Evolutionary conservation across 2,329 filamentous ascomycete genomes (phyloP), one percentile per base, ranked within the genome.

Genomic region (Ceratocystis papillata): DNA sequence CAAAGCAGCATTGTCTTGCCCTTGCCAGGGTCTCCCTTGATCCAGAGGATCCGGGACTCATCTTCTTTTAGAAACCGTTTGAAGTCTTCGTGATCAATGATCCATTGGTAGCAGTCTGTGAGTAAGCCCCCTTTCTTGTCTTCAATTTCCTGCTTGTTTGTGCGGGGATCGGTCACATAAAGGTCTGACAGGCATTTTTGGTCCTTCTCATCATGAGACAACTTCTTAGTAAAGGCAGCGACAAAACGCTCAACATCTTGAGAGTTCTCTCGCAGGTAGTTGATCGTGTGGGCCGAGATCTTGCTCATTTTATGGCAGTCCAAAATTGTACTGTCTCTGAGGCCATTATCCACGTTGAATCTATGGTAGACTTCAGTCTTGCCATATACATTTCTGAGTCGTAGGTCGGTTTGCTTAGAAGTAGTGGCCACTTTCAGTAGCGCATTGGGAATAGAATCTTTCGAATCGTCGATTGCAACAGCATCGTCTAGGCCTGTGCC

Each of bases 311-410:
- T 71, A 37, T 72, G 60, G 71, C 71, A 73, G 37, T 73, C 71
- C 0, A 70, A 69, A 6, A 73, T 55, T 0, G 67, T 70, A 22
- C 72, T 64, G 57, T 72, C 69, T 44, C 71, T 45, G 7, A 74
- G 63, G 5, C 73, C 73, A n/a, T 67, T 67, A 10, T 72, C 69
- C 1, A 73, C 72, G 44, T 72, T 72, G 64, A 73, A 72, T 15
- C 71, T 67, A 46, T 69, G 69, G 67, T 74, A 73, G 20, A 67
- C 66, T 5, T 50, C 53, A 20, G 53, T 68, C 4, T 67, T 69
- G 10, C 67, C 62, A 62, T 71, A 72, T 61, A 61, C 50, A 61
- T 57, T 68, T 70, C 6, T 63, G 67, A 48, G 46, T 5, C n/a
- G 10, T n/a, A 48, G 20, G 10, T 48, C 6, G 5, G n/a, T n/a